Evolutionary conservation across 2,329 filamentous ascomycete species (phyloP).

Genomic region (Neurospora crassa): DNA sequence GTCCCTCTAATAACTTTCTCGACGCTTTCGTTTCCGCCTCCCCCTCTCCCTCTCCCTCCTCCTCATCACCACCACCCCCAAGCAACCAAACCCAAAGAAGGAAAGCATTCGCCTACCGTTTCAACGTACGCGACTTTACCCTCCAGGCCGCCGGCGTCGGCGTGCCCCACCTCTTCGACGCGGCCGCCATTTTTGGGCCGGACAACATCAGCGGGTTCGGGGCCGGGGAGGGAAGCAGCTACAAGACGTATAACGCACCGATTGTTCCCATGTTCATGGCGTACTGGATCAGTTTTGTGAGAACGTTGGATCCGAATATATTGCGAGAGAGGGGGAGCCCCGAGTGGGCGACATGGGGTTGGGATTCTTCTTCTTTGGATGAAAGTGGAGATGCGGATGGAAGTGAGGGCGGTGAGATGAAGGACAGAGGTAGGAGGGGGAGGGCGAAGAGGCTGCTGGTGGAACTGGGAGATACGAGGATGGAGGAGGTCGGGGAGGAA

Average conservation of each 20-base stretch:
- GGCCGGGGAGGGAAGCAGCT: slow-evolving; percentile 23
- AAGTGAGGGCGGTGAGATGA: slow-evolving; percentile 23
- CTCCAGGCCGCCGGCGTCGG: slow-evolving; percentile 30
- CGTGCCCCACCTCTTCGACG: slow-evolving; percentile 39
- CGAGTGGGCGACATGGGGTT: slow-evolving; percentile 27
- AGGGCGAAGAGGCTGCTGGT: slow-evolving; percentile 33
- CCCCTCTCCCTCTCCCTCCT: too few relatives aligned
- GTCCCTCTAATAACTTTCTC: slow-evolving; percentile 31
- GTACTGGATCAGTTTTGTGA: slow-evolving; percentile 42
- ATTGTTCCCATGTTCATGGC: slow-evolving; percentile 37
- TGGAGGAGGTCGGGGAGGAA: slow-evolving; percentile 28
- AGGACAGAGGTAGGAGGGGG: slow-evolving; percentile 17
- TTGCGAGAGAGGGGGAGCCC: slow-evolving; percentile 26
- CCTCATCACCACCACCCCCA: too few relatives aligned
- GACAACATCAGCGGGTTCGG: slow-evolving; percentile 20
- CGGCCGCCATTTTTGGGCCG: slow-evolving; percentile 39
- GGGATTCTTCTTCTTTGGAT: slow-evolving; percentile 17
- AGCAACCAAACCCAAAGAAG: slow-evolving; percentile 1
- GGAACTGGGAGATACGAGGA: slow-evolving; percentile 28
- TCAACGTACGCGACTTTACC: slow-evolving; percentile 34
- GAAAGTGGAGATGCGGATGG: slow-evolving; percentile 11
- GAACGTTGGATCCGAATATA: slow-evolving; percentile 33
- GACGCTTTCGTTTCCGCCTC: slow-evolving; percentile 18
- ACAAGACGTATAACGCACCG: slow-evolving; percentile 33
- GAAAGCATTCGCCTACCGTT: slow-evolving; percentile 35